phyloP scores from a whole-genome alignment of 768 basidiomycete species.

The Mycena olivaceomarginata region DNA sequence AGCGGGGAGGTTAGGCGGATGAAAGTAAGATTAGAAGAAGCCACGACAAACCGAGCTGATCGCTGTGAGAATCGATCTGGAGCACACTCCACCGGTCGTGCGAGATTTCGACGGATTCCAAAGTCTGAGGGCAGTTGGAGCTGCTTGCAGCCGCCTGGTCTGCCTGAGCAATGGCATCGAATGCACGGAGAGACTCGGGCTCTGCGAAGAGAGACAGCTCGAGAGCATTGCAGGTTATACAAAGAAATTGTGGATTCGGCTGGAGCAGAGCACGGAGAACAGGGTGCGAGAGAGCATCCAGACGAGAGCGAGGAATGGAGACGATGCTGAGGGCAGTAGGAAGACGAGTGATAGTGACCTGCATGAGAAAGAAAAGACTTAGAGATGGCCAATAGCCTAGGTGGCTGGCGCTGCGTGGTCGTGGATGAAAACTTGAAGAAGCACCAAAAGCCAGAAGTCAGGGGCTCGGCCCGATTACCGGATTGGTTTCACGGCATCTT shows the following conservation, averaged over 20 bases:
- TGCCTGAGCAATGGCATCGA: slow-evolving; percentile 75
- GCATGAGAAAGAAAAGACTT: slow-evolving; percentile 2
- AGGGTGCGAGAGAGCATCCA: slow-evolving; percentile 73
- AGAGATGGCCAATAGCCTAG: not conserved
- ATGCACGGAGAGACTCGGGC: slow-evolving; percentile 72
- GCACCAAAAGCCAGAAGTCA: not conserved
- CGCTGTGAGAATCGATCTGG: slow-evolving; percentile 88
- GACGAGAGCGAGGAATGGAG: slow-evolving; percentile 83
- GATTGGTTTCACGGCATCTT: not conserved
- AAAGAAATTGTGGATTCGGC: slow-evolving; percentile 81
- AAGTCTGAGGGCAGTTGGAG: slow-evolving; percentile 22
- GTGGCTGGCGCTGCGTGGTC: not conserved
- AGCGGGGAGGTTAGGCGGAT: slow-evolving; percentile 33
- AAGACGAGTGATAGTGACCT: slow-evolving; percentile 76
- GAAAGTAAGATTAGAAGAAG: slow-evolving; percentile 24
- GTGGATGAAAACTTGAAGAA: not conserved
- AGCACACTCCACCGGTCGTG: slow-evolving; percentile 87
- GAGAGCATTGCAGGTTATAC: slow-evolving; percentile 86
- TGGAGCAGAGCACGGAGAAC: slow-evolving; percentile 83
- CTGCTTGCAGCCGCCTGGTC: slow-evolving; percentile 59
- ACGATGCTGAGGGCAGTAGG: slow-evolving; percentile 84
- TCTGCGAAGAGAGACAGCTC: slow-evolving; percentile 88
- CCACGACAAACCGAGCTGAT: slow-evolving; percentile 73
- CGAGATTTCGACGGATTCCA: slow-evolving; percentile 80
- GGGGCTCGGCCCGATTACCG: slow-evolving; percentile 1